Evolutionary conservation across 768 basidiomycete species (phyloP), one percentile per base, ranked within the genome.

Genomic region (Cytidiella melzeri): DNA sequence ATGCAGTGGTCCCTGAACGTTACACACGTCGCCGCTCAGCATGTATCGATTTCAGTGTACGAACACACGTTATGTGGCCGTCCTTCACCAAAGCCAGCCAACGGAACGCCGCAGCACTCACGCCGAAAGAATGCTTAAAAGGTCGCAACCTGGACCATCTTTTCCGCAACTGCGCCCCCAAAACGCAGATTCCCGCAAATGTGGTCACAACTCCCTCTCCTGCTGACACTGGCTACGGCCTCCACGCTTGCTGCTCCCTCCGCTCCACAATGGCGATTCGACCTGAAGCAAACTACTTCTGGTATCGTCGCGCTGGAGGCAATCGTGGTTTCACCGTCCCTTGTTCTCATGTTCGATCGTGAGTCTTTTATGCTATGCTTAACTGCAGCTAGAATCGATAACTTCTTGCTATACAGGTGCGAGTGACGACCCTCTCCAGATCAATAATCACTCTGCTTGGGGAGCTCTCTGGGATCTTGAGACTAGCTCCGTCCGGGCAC

Each of bases 361-460:
- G 58, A 57, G 30, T 15, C 30, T 15, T 34, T 34, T 15, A 34
- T 34, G 30, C 30, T 34, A 7, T 34, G 15, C 7, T 15, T 7
- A 34, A 34, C 30, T 7, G 15, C 30, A 15, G 30, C 30, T 34
- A 34, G 15, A 34, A 7, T 34, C 30, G 9, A 7, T 34, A n/a
- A 34, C 30, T 34, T 34, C 15, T 34, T 34, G 30, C 15, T n/a
- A 7, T 15, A 15, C 30, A 34, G 30, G 30, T 34, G 30, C 47
- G 18, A 40, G 40, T 15, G 47, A 60, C 38, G 57, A 60, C 28
- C 52, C 54, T 5, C 51, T 60, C 9, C 46, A 52, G 44, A 55
- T 58, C 48, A 56, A 61, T 51, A 43, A 45, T 13, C 55, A 62
- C 39, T 53, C 59, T 1, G 57, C 60, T 1, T 62, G 61, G 61